Evolutionary conservation across 2,329 filamentous ascomycete species (phyloP), one percentile per base, ranked within the genome.

Genomic region (Akanthomyces muscarius): DNA sequence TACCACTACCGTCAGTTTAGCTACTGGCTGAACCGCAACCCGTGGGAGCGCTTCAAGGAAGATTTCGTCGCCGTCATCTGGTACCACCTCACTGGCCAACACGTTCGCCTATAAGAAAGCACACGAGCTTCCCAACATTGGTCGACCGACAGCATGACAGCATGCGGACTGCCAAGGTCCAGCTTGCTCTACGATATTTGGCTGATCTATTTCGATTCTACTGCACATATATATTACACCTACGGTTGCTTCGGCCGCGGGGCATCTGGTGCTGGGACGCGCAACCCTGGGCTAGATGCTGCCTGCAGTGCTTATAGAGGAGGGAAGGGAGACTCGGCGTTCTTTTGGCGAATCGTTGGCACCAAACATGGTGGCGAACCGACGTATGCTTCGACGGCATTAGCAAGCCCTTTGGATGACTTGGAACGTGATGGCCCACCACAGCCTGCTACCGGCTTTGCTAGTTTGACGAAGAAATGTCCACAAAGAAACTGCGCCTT

Each of bases 1-100:
- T 97, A 97, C 78, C 89, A 90, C 74, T 99, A 92, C 79, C 90
- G 93, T 59, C 88, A 97, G 75, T 83, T 96, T 71, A 96, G 92
- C 79, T 94, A 96, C 75, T 88, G 87, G 76, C 83, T 97, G 66
- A 97, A 97, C 80, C 86, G 92, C 58, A 90, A 86, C 57, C 82
- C 78, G 62, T 97, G 92, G 91, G 90, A 96, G 78, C 79, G 78
- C 30, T 89, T 89, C 77, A 89, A 89, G 80, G 86, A 89, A 72
- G 86, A 89, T 66, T 72, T 88, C 21, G 70, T 89, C 18, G 84
- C 85, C 36, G 77, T 82, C 52, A 74, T 85, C 63, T 88, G 85
- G 84, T 85, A 79, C 73, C 87, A 88, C 75, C 70, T 89, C 52
- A 88, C 85, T 0, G 86, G 86, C 36, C 77, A 84, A 65, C 82